A percentile compares a stretch with the other conserved stretches of the same genome.
These are phyloP conservation scores for Bassia scoparia DNA, from an alignment of 148 eudicot genomes.

Conservation along the genomic window DNA sequence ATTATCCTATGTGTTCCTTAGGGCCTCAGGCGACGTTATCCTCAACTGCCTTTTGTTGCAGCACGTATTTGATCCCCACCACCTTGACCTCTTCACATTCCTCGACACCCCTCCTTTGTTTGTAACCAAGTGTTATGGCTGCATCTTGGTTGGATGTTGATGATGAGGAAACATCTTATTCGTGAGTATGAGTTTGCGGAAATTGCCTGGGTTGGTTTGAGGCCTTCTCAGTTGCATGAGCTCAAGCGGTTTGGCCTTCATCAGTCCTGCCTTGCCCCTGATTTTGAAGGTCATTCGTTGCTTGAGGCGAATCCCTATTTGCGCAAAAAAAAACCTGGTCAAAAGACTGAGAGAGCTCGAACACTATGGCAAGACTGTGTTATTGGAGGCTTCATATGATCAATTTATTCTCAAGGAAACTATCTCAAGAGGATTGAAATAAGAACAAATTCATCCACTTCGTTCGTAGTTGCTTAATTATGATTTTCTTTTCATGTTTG, in stretches of 20 bases:
- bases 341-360: background rate
- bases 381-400: background rate
- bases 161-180: background rate
- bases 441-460: background rate
- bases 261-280: background rate
- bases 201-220: background rate
- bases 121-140: background rate
- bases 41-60: background rate
- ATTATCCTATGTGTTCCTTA: background rate
- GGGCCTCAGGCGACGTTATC: background rate
- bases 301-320: background rate
- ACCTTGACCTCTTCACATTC: slow-evolving; percentile 1
- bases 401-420: background rate
- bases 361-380: background rate
- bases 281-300: background rate
- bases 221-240: background rate
- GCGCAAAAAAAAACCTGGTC: background rate
- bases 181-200: background rate
- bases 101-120: background rate
- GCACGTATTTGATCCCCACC: background rate
- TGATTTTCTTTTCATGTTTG: background rate
- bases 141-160: background rate
- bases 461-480: background rate
- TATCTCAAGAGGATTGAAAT: background rate
- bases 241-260: background rate